Conservation (phyloP, 2,329 filamentous ascomycete species). For the Colletotrichum melonis region DNA sequence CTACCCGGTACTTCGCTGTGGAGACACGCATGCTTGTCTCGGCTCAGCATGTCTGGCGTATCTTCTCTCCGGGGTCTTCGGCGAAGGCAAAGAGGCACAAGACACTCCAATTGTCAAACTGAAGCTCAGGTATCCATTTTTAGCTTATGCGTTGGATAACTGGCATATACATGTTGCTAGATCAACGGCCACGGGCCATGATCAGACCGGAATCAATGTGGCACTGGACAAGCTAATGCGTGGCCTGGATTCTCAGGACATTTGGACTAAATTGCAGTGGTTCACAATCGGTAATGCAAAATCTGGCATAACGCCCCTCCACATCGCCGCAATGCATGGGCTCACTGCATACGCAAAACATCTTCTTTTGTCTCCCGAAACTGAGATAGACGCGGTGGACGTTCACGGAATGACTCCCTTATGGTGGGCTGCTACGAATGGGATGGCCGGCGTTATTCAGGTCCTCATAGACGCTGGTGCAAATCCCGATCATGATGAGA, state of each 20-base stretch:
- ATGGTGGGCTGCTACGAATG: slow-evolving; percentile 41
- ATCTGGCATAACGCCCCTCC: slow-evolving; percentile 4
- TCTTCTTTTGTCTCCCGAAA: slow-evolving; percentile 23
- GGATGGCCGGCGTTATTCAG: slow-evolving; percentile 36
- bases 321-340: slow-evolving; percentile 18
- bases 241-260: neutral
- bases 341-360: slow-evolving; percentile 33
- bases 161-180: slow-evolving; percentile 44
- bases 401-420: slow-evolving; percentile 37
- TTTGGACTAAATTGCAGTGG: neutral
- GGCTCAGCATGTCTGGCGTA: slow-evolving; percentile 38
- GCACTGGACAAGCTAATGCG: neutral
- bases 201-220: slow-evolving; percentile 25
- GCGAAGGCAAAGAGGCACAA: neutral
- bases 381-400: slow-evolving; percentile 36
- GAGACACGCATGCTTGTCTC: slow-evolving; percentile 38
- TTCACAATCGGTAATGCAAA: neutral
- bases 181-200: slow-evolving; percentile 36
- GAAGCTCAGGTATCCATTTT: slow-evolving; percentile 41
- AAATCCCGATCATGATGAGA: slow-evolving; percentile 38
- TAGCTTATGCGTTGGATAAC: slow-evolving; percentile 44
- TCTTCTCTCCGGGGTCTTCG: slow-evolving; percentile 36
- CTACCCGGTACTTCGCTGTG: slow-evolving; percentile 38
- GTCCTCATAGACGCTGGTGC: slow-evolving; percentile 41
- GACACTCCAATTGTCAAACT: neutral